A percentile compares a stretch with the other conserved stretches of the same genome.
Evolutionary conservation across 257 asterid genomes (phyloP).

Genomic region (Capsicum rhomboideum): DNA sequence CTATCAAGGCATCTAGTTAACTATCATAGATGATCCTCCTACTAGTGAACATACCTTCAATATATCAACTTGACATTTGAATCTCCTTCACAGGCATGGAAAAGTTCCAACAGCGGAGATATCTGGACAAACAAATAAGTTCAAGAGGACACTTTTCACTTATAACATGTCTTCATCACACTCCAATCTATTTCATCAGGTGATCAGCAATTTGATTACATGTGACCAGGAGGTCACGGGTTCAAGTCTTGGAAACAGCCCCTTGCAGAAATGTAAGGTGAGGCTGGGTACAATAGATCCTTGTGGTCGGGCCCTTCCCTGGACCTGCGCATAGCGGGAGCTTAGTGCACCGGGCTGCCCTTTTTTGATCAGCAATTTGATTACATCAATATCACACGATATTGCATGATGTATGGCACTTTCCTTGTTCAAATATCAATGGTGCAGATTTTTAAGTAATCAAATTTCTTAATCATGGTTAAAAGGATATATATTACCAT

Average conservation of each 20-base stretch:
- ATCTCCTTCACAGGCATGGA: slow-evolving; percentile 42
- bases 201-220: background rate
- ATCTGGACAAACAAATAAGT: slow-evolving; percentile 35
- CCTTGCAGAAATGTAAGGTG: too few species aligned
- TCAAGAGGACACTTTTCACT: background rate
- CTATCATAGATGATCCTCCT: background rate
- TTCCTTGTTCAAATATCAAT: too few species aligned
- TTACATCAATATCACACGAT: background rate
- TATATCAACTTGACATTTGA: slow-evolving; percentile 53
- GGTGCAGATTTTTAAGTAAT: too few species aligned
- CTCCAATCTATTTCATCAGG: background rate
- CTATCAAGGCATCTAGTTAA: background rate
- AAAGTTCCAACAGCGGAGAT: slow-evolving; percentile 62
- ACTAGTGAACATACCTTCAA: slow-evolving; percentile 45
- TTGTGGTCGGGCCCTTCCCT: too few species aligned
- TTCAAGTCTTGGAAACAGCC: too few species aligned
- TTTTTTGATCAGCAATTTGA: too few species aligned
- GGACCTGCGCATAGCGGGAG: too few species aligned
- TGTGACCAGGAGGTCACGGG: too few species aligned
- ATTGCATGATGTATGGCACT: background rate
- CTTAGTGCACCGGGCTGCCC: too few species aligned
- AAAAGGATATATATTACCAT: too few species aligned
- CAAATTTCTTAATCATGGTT: too few species aligned
- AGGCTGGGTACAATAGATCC: too few species aligned
- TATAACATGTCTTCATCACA: background rate